These are phyloP conservation scores for Solanum pennellii DNA, from an alignment of 257 asterid genomes.

Conservation along the genomic window DNA sequence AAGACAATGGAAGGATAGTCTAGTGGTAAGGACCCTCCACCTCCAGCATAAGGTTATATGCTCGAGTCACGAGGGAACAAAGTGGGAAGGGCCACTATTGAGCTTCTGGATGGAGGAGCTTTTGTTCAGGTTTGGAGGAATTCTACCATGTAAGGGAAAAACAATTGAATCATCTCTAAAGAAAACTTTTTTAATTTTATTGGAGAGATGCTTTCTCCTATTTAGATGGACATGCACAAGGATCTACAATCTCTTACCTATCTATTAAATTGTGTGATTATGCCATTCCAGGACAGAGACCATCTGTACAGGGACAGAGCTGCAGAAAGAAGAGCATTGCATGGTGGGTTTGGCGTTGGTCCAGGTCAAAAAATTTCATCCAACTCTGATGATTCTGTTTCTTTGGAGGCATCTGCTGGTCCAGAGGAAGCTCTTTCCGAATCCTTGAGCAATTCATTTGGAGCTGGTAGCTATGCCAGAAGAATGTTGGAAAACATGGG, in stretches of 20 bases:
- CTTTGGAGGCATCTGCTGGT: slow-evolving; percentile 25
- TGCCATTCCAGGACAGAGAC: slow-evolving; percentile 25
- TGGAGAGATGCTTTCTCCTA: background rate
- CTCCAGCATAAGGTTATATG: background rate
- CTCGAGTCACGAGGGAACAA: background rate
- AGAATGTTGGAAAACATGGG: slow-evolving; percentile 85
- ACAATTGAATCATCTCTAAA: background rate
- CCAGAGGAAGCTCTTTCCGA: slow-evolving; percentile 70
- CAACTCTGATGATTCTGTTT: slow-evolving; percentile 19
- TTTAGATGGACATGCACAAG: background rate
- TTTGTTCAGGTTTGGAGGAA: background rate
- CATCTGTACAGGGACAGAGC: slow-evolving; percentile 79
- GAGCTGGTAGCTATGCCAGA: slow-evolving; percentile 83
- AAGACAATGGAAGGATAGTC: background rate
- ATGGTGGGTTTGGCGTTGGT: slow-evolving; percentile 87
- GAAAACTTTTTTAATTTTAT: background rate
- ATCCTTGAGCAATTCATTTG: slow-evolving; percentile 63
- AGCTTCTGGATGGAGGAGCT: background rate
- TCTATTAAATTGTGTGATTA: background rate
- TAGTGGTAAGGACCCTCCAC: background rate
- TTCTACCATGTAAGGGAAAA: background rate
- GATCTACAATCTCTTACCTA: background rate
- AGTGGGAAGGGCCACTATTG: background rate
- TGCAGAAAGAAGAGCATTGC: slow-evolving; percentile 90
- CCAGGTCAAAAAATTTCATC: slow-evolving; percentile 73